These are phyloP conservation scores for Candida ponderosae DNA, from an alignment of 805 yeast species.

Conservation along the genomic window DNA sequence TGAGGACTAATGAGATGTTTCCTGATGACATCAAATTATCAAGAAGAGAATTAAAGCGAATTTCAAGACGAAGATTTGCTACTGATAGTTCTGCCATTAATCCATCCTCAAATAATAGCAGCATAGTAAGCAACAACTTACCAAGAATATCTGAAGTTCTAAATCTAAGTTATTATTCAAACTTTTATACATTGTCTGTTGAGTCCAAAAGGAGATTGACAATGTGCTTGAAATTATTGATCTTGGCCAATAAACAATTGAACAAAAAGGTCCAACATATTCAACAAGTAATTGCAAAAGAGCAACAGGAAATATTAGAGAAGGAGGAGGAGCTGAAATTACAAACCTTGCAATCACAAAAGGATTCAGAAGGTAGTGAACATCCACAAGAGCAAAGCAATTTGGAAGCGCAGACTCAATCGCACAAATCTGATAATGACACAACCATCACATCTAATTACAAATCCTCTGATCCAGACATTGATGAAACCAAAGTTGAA, in stretches of 20 bases:
- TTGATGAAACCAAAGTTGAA: constrained; percentile 46
- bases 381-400: too few species aligned
- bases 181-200: constrained; percentile 36
- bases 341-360: constrained; percentile 14
- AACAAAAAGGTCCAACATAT: constrained; percentile 57
- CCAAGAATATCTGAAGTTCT: constrained; percentile 28
- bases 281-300: constrained; percentile 45
- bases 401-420: too few species aligned
- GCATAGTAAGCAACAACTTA: constrained; percentile 10
- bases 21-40: constrained; percentile 15
- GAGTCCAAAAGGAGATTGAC: constrained; percentile 72
- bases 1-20: constrained; percentile 32
- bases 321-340: constrained; percentile 12
- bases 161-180: constrained; percentile 25
- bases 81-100: constrained; percentile 5
- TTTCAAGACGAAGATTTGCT: constrained; percentile 4
- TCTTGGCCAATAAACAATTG: constrained; percentile 73
- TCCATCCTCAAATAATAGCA: constrained; percentile 4
- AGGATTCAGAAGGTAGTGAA: constrained; percentile 3
- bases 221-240: constrained; percentile 71
- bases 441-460: neutral
- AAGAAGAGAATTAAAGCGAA: constrained; percentile 5
- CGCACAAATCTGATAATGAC: too few species aligned
- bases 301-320: constrained; percentile 5
- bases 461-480: constrained; percentile 2